Percentiles rank a stretch among this genome's conserved stretches.
Conservation (phyloP, 768 basidiomycete genomes). For the Tricholoma furcatifolium region DNA sequence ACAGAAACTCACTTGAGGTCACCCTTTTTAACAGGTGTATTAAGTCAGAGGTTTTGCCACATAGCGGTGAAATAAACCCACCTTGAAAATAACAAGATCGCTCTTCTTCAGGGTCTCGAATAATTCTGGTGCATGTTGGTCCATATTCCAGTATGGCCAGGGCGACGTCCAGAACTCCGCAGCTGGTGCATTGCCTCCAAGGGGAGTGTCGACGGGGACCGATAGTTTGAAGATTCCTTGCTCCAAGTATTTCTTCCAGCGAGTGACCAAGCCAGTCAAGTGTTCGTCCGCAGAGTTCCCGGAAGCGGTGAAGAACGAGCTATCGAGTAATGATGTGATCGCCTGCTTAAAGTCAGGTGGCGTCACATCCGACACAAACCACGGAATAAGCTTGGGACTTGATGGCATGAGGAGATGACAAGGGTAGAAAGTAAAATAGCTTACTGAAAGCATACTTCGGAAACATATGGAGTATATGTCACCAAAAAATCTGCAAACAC, state of each 20-base stretch:
- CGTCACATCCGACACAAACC: conserved; percentile 96
- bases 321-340: conserved; percentile 56
- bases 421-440: conserved; percentile 22
- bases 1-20: conserved; percentile 79
- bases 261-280: conserved; percentile 56
- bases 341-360: conserved; percentile 76
- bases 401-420: not conserved
- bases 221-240: conserved; percentile 71
- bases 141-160: conserved; percentile 77
- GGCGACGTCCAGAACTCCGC: conserved; percentile 71
- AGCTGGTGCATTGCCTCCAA: conserved; percentile 40
- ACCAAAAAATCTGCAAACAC: conserved; percentile 93
- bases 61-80: conserved; percentile 20
- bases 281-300: conserved; percentile 29
- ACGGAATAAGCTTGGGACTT: conserved; percentile 92
- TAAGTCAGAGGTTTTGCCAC: not conserved
- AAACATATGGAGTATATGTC: conserved; percentile 82
- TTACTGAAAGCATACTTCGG: conserved; percentile 87
- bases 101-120: conserved; percentile 52
- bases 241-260: conserved; percentile 76
- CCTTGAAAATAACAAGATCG: conserved; percentile 84
- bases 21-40: conserved; percentile 44
- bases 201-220: conserved; percentile 54
- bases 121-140: conserved; percentile 46
- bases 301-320: conserved; percentile 56